A percentile compares a stretch with the other conserved stretches of the same genome.
Evolutionary conservation across 805 yeast genomes (phyloP).

Genomic region (Priceomyces fermenticarens): DNA sequence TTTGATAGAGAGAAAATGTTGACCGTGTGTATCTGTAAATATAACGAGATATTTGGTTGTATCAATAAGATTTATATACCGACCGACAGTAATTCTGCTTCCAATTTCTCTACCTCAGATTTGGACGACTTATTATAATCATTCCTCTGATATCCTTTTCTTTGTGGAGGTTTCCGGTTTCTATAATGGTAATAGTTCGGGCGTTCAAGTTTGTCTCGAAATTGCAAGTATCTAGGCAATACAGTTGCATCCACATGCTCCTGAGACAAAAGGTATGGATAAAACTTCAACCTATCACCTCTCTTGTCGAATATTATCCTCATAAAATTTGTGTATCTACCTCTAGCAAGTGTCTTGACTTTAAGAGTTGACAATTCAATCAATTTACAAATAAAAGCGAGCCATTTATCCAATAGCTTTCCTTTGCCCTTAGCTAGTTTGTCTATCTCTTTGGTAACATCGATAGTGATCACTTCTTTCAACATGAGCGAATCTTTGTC

Average conservation of each 20-base stretch:
- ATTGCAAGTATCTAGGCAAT: conserved; percentile 5
- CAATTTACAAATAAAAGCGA: conserved; percentile 6
- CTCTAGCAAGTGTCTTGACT: background rate
- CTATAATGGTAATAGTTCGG: background rate
- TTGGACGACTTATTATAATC: background rate
- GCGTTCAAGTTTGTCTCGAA: conserved; percentile 1
- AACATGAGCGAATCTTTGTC: conserved; percentile 5
- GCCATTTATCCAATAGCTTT: conserved; percentile 7
- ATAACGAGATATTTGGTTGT: background rate
- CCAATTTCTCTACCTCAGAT: background rate
- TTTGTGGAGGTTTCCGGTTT: no score
- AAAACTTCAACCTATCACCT: conserved; percentile 4
- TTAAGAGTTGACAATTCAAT: conserved; percentile 2
- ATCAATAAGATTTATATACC: no score
- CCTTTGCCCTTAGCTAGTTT: background rate
- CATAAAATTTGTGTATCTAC: conserved; percentile 1
- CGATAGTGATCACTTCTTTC: conserved; percentile 2
- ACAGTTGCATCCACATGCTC: conserved; percentile 2
- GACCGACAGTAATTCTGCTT: no score
- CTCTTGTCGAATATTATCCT: background rate
- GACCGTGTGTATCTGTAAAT: background rate
- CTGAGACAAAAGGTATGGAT: conserved; percentile 1
- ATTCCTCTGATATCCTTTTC: background rate
- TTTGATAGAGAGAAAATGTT: conserved; percentile 4
- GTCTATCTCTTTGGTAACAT: conserved; percentile 1